phyloP scores from a whole-genome alignment of 2,329 filamentous ascomycete genomes.

The Mycosphaerella sp. region DNA sequence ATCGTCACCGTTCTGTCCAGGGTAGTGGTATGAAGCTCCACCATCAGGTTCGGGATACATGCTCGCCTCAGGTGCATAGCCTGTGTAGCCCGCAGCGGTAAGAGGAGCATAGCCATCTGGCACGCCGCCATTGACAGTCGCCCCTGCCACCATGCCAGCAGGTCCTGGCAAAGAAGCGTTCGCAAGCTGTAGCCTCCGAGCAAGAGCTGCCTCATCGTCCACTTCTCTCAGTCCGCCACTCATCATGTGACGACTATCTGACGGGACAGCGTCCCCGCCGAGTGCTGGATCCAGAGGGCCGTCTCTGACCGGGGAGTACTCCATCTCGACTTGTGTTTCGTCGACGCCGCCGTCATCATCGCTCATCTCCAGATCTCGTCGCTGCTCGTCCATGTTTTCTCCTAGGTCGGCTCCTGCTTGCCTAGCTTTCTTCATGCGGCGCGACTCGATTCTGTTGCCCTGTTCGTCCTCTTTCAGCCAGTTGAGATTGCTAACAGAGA shows the following conservation, averaged over 20 bases:
- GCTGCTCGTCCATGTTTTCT: slow-evolving; percentile 41
- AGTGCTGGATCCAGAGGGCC: slow-evolving; percentile 34
- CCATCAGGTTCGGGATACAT: slow-evolving; percentile 31
- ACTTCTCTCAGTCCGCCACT: slow-evolving; percentile 18
- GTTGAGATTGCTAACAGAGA: slow-evolving; percentile 76
- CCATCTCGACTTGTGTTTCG: slow-evolving; percentile 37
- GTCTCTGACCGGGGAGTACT: slow-evolving; percentile 37
- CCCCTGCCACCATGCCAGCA: slow-evolving; percentile 29
- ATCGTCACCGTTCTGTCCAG: slow-evolving; percentile 23
- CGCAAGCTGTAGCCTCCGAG: slow-evolving; percentile 28
- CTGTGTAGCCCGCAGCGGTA: slow-evolving; percentile 26
- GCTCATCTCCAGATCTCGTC: slow-evolving; percentile 36
- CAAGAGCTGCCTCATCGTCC: slow-evolving; percentile 28
- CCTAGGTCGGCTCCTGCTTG: slow-evolving; percentile 45
- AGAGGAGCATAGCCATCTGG: slow-evolving; percentile 33
- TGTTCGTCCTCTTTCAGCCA: slow-evolving; percentile 62
- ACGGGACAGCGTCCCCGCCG: slow-evolving; percentile 14
- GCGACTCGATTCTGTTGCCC: slow-evolving; percentile 33
- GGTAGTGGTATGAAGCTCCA: slow-evolving; percentile 26
- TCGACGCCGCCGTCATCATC: slow-evolving; percentile 38
- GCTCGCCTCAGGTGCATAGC: slow-evolving; percentile 26
- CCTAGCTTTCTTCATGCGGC: slow-evolving; percentile 38
- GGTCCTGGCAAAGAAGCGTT: slow-evolving; percentile 28
- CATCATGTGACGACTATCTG: slow-evolving; percentile 8
- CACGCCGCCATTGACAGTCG: slow-evolving; percentile 17